Conservation (phyloP, 306 rosid genomes). For the Glycine soja region DNA sequence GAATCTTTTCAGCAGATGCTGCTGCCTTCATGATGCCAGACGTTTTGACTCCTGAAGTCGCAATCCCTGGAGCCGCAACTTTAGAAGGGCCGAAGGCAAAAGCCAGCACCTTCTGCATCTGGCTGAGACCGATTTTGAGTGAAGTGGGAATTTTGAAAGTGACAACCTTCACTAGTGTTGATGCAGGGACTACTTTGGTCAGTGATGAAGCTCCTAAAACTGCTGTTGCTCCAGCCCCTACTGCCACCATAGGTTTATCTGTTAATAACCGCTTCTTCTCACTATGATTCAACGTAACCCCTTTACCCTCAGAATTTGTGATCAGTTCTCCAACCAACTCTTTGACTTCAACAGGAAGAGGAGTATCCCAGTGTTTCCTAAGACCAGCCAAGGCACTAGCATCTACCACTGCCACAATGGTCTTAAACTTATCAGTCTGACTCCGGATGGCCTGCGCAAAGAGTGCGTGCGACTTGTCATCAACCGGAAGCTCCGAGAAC, state of each 20-base stretch:
- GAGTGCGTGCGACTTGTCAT: slow-evolving; percentile 71
- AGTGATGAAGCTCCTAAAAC: slow-evolving; percentile 80
- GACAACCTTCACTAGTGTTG: slow-evolving; percentile 64
- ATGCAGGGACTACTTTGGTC: slow-evolving; percentile 74
- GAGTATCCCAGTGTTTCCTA: slow-evolving; percentile 80
- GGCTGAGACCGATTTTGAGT: slow-evolving; percentile 61
- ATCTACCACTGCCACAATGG: slow-evolving; percentile 79
- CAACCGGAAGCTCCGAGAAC: slow-evolving; percentile 68
- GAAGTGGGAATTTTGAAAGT: slow-evolving; percentile 69
- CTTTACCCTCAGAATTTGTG: slow-evolving; percentile 54
- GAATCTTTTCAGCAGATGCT: slow-evolving; percentile 79
- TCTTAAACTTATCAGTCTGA: slow-evolving; percentile 71
- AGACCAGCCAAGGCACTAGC: slow-evolving; percentile 72
- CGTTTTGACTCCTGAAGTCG: slow-evolving; percentile 69
- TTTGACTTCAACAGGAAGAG: slow-evolving; percentile 65
- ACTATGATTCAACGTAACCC: slow-evolving; percentile 44
- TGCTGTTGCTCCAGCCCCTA: slow-evolving; percentile 87
- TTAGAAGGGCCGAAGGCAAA: slow-evolving; percentile 65
- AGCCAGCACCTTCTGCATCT: slow-evolving; percentile 62
- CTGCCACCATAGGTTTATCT: slow-evolving; percentile 74
- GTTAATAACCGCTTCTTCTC: slow-evolving; percentile 58
- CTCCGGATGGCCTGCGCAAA: slow-evolving; percentile 69
- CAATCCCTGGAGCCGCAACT: slow-evolving; percentile 62
- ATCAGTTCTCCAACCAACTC: slow-evolving; percentile 63
- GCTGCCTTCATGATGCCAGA: slow-evolving; percentile 68